Conservation (phyloP, 805 yeast species). For the Nakazawaea populi region DNA sequence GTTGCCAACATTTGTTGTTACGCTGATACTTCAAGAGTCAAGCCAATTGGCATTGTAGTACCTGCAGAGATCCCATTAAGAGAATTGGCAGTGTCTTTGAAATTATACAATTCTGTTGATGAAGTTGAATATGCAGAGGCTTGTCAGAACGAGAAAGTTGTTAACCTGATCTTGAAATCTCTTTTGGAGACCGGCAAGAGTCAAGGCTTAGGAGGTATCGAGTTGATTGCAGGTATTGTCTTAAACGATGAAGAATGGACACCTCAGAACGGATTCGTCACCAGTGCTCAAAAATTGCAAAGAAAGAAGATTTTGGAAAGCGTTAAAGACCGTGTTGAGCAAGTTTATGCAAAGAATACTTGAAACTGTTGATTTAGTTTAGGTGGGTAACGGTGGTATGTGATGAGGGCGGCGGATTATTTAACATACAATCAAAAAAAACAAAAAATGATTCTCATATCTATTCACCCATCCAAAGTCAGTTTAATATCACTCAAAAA, state of each 20-base stretch:
- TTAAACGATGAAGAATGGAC: slow-evolving; percentile 94
- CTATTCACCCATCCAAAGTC: no score
- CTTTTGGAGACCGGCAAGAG: slow-evolving; percentile 70
- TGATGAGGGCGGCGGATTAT: background rate
- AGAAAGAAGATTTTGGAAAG: slow-evolving; percentile 79
- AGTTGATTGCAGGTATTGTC: slow-evolving; percentile 72
- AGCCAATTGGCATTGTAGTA: slow-evolving; percentile 87
- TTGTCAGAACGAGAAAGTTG: slow-evolving; percentile 52
- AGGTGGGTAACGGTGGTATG: background rate
- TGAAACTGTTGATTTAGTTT: background rate
- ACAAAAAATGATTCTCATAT: no score
- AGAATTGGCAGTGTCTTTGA: slow-evolving; percentile 51
- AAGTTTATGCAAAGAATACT: slow-evolving; percentile 38
- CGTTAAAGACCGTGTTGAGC: slow-evolving; percentile 62
- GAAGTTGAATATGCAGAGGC: slow-evolving; percentile 40
- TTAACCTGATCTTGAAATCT: slow-evolving; percentile 46
- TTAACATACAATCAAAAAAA: no score
- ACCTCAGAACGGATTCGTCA: slow-evolving; percentile 89
- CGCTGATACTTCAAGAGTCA: slow-evolving; percentile 82
- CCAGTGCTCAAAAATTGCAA: slow-evolving; percentile 94
- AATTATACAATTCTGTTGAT: slow-evolving; percentile 37
- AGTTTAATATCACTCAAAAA: no score
- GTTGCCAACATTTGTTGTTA: slow-evolving; percentile 86
- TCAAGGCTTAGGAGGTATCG: slow-evolving; percentile 83
- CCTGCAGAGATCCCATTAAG: slow-evolving; percentile 69